phyloP scores from a whole-genome alignment of 352 stramenopile species.

The Phytopythium helicoides region DNA sequence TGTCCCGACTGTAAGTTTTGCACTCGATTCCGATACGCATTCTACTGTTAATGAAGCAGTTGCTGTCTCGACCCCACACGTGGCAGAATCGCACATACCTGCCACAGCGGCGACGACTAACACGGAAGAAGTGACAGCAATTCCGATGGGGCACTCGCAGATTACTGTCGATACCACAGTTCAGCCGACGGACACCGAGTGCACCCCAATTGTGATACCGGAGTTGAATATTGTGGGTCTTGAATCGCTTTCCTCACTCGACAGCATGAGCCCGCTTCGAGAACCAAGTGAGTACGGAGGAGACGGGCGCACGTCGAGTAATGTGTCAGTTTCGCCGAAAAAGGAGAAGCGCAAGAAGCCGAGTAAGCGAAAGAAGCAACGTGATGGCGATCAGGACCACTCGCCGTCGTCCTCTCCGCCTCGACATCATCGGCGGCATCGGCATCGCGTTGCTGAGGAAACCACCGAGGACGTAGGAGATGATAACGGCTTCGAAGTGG shows the following conservation, averaged over 20 bases:
- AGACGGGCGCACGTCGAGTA: background rate
- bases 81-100: no score
- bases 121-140: background rate
- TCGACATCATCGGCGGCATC: background rate
- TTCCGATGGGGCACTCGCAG: no score
- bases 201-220: no score
- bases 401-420: background rate
- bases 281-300: background rate
- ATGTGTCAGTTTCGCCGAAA: background rate
- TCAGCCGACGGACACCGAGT: no score
- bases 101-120: background rate
- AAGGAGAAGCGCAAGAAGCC: conserved; percentile 1
- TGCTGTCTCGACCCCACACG: no score
- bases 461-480: no score
- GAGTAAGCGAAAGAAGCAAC: conserved; percentile 1
- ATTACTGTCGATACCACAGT: no score
- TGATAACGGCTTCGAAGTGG: no score
- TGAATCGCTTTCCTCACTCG: background rate
- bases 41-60: no score
- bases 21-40: no score
- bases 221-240: no score
- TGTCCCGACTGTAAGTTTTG: no score
- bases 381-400: background rate
- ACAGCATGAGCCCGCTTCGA: background rate
- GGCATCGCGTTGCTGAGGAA: background rate